Evolutionary conservation across 768 basidiomycete genomes (phyloP).

Genomic region (Mycena chlorophos): DNA sequence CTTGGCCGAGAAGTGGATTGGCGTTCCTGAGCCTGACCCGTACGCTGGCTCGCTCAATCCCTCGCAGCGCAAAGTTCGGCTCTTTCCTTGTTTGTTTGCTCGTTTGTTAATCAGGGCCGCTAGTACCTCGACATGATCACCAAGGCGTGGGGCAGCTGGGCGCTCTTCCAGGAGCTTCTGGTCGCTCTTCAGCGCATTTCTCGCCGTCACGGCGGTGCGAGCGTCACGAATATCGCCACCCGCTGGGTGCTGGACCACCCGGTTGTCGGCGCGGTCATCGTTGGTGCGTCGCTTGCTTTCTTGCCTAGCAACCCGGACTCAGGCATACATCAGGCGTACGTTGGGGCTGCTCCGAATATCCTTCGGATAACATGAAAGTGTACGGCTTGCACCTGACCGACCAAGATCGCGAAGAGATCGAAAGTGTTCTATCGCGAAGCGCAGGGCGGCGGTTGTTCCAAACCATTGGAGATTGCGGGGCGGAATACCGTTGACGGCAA

Average conservation of each 20-base stretch:
- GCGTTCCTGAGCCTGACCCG: slow-evolving; percentile 64
- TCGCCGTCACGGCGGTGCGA: slow-evolving; percentile 61
- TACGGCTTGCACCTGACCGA: slow-evolving; percentile 58
- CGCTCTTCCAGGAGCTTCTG: slow-evolving; percentile 70
- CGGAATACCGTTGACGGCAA: slow-evolving; percentile 63
- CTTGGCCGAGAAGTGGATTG: slow-evolving; percentile 74
- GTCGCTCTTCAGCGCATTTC: slow-evolving; percentile 59
- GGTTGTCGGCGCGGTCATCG: slow-evolving; percentile 80
- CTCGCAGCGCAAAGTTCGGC: slow-evolving; percentile 74
- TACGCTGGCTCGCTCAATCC: slow-evolving; percentile 72
- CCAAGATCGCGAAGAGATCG: slow-evolving; percentile 63
- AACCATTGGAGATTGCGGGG: slow-evolving; percentile 79
- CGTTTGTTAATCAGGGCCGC: neutral
- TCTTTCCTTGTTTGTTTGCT: neutral
- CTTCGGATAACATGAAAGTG: slow-evolving; percentile 63
- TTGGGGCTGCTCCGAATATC: slow-evolving; percentile 73
- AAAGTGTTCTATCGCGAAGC: slow-evolving; percentile 60
- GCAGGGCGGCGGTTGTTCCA: slow-evolving; percentile 62
- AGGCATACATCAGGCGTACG: slow-evolving; percentile 57
- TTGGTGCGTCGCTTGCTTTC: slow-evolving; percentile 49
- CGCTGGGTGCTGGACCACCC: slow-evolving; percentile 84
- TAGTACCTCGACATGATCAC: slow-evolving; percentile 85
- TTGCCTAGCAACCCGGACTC: neutral
- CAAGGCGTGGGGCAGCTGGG: slow-evolving; percentile 78
- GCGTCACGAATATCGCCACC: slow-evolving; percentile 78